phyloP scores from a whole-genome alignment of 306 rosid species.

The Dryas octopetala region DNA sequence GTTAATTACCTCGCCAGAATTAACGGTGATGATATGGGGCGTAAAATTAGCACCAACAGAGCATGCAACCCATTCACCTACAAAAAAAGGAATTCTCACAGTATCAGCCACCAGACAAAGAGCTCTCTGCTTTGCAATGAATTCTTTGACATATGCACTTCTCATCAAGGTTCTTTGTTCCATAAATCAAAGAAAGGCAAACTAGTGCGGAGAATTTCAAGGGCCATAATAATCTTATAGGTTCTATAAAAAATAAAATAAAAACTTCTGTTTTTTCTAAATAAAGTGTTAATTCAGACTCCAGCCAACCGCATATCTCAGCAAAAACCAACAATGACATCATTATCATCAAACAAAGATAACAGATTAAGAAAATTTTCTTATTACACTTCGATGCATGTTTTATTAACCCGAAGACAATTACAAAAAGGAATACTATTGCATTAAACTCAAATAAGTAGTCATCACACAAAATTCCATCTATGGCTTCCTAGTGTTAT shows the following conservation, averaged over 20 bases:
- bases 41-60: slow-evolving; percentile 92
- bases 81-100: slow-evolving; percentile 19
- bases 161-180: neutral
- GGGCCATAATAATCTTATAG: neutral
- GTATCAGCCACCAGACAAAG: slow-evolving; percentile 7
- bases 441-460: neutral
- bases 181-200: neutral
- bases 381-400: neutral
- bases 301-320: neutral
- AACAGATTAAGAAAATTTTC: neutral
- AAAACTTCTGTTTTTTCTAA: neutral
- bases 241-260: neutral
- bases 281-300: neutral
- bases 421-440: neutral
- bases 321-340: neutral
- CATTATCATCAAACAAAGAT: neutral
- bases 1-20: slow-evolving; percentile 78
- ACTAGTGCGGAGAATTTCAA: neutral
- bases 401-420: neutral
- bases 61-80: slow-evolving; percentile 90
- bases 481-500: neutral
- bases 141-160: neutral
- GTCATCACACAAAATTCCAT: neutral
- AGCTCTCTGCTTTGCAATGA: neutral
- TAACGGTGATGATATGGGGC: slow-evolving; percentile 89